A percentile compares a stretch with the other conserved stretches of the same genome.
phyloP scores from a whole-genome alignment of 164 flowering plant species.

The Euptelea pleiosperma region DNA sequence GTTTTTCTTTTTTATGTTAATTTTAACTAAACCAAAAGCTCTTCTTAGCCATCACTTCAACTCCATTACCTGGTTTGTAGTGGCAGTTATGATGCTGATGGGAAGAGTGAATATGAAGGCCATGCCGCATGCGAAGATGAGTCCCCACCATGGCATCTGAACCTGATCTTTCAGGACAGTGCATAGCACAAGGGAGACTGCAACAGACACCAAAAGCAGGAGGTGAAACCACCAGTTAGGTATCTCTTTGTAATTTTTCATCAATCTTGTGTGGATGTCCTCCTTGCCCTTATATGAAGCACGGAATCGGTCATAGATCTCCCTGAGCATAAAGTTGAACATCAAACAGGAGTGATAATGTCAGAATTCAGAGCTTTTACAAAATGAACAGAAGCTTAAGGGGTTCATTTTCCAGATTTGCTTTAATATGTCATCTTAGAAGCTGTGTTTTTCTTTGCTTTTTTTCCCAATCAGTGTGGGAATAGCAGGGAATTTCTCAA shows the following conservation, averaged over 20 bases:
- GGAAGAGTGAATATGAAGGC: conserved; percentile 76
- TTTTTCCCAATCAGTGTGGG: no score
- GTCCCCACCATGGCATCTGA: conserved; percentile 94
- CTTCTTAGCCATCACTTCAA: no score
- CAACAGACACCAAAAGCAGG: conserved; percentile 36
- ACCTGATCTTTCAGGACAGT: conserved; percentile 53
- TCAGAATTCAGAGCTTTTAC: neutral
- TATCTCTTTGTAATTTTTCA: conserved; percentile 63
- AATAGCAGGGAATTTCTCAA: no score
- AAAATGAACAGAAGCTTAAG: no score
- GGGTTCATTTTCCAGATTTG: no score
- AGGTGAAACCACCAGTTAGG: conserved; percentile 72
- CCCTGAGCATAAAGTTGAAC: conserved; percentile 44
- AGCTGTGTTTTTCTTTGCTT: no score
- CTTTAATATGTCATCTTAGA: no score
- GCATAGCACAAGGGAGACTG: conserved; percentile 53
- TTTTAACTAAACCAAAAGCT: no score
- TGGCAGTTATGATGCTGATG: conserved; percentile 75
- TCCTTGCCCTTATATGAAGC: conserved; percentile 34
- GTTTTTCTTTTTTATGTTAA: no score
- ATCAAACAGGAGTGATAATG: no score
- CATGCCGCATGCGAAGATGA: conserved; percentile 53
- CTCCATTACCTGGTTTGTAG: conserved; percentile 67
- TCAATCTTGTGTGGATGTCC: conserved; percentile 74
- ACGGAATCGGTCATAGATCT: conserved; percentile 32